Percentiles rank a stretch among this genome's conserved stretches.
Evolutionary conservation across 1,284 basidiomycete species (phyloP).

Genomic region (Tetrapyrgos nigripes): DNA sequence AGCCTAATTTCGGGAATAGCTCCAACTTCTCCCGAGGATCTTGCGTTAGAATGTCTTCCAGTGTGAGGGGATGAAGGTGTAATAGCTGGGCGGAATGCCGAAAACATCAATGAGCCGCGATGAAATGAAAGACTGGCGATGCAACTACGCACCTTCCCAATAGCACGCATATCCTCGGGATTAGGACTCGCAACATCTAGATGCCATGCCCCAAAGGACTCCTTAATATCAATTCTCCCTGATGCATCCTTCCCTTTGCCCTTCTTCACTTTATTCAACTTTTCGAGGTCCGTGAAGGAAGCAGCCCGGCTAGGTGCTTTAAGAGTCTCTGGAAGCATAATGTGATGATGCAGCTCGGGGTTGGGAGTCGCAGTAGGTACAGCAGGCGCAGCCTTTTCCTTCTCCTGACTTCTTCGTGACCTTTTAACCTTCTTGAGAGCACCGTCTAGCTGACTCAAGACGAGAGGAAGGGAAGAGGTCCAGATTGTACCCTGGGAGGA

Average conservation of each 20-base stretch:
- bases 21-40: conserved; percentile 95
- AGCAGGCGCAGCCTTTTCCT: conserved; percentile 23
- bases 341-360: conserved; percentile 36
- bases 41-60: conserved; percentile 96
- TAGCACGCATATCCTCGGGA: conserved; percentile 88
- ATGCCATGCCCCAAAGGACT: conserved; percentile 81
- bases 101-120: conserved; percentile 4
- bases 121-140: neutral
- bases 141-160: conserved; percentile 73
- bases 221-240: conserved; percentile 6
- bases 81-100: conserved; percentile 64
- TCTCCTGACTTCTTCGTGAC: conserved; percentile 38
- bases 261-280: conserved; percentile 46
- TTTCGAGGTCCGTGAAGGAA: conserved; percentile 34
- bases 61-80: conserved; percentile 91
- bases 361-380: conserved; percentile 10
- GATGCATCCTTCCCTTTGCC: conserved; percentile 22
- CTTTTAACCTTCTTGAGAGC: conserved; percentile 54
- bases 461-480: conserved; percentile 63
- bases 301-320: conserved; percentile 32
- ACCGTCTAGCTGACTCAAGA: conserved; percentile 62
- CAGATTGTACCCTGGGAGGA: conserved; percentile 47
- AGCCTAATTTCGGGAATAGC: conserved; percentile 87
- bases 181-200: conserved; percentile 91
- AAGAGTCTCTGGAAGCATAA: conserved; percentile 41